Evolutionary conservation across 2,329 filamentous ascomycete species (phyloP).

Genomic region (Alternaria longipes): DNA sequence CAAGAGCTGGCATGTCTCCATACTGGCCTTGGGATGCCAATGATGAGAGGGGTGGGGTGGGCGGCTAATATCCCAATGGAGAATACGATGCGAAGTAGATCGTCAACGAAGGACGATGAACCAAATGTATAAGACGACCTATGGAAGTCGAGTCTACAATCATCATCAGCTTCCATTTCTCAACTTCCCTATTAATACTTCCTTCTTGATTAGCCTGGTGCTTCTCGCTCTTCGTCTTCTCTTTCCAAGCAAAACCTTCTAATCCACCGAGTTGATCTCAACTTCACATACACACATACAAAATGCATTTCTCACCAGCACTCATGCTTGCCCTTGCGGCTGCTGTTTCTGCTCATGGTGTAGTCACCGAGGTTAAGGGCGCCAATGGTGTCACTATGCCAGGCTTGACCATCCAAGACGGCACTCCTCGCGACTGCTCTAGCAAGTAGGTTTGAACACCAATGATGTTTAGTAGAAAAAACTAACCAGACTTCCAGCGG

Average conservation of each 20-base stretch:
- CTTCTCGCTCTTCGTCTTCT: slow-evolving; percentile 24
- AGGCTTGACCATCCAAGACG: slow-evolving; percentile 69
- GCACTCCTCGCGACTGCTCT: slow-evolving; percentile 73
- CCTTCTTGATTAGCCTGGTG: slow-evolving; percentile 31
- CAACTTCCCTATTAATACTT: slow-evolving; percentile 20
- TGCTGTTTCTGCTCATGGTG: slow-evolving; percentile 65
- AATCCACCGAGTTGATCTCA: slow-evolving; percentile 30
- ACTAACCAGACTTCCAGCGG: slow-evolving; percentile 37
- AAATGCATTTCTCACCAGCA: slow-evolving; percentile 42
- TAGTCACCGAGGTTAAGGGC: slow-evolving; percentile 65
- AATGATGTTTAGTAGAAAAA: not conserved
- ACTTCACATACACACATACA: slow-evolving; percentile 15
- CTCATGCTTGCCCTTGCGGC: slow-evolving; percentile 41
- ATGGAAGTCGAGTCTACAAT: slow-evolving; percentile 6
- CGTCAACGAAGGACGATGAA: not conserved
- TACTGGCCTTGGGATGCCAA: slow-evolving; percentile 14
- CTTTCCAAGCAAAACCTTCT: slow-evolving; percentile 6
- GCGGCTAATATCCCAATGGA: slow-evolving; percentile 15
- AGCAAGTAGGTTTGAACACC: slow-evolving; percentile 44
- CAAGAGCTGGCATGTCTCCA: slow-evolving; percentile 20
- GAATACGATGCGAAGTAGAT: slow-evolving; percentile 11
- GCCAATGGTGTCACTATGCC: slow-evolving; percentile 71
- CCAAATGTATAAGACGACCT: slow-evolving; percentile 31
- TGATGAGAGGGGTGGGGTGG: slow-evolving; percentile 5
- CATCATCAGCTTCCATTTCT: slow-evolving; percentile 30